phyloP scores from a whole-genome alignment of 768 basidiomycete genomes.

The Coprinopsis sp. region DNA sequence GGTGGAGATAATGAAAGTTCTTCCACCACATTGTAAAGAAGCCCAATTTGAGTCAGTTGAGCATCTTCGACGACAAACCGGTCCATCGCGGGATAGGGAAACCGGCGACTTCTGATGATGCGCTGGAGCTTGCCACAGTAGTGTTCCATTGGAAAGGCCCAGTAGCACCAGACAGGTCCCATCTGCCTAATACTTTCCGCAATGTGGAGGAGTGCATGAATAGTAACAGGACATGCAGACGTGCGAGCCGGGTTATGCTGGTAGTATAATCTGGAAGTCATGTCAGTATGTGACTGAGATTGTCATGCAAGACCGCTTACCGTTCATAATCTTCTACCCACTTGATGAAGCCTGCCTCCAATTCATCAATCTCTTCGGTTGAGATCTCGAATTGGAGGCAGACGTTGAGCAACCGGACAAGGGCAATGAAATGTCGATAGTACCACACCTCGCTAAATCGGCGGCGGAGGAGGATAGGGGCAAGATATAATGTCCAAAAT shows the following conservation, averaged over 20 bases:
- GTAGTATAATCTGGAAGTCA: not conserved
- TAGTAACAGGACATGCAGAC: not conserved
- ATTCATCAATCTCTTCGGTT: slow-evolving; percentile 1
- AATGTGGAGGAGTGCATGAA: slow-evolving; percentile 1
- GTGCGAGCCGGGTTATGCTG: not conserved
- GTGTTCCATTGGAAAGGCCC: slow-evolving; percentile 6
- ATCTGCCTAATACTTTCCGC: not conserved
- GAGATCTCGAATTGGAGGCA: slow-evolving; percentile 24
- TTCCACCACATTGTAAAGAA: not conserved
- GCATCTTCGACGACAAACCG: not conserved
- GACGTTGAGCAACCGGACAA: slow-evolving; percentile 23
- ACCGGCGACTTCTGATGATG: slow-evolving; percentile 1
- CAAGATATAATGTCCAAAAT: slow-evolving; percentile 10
- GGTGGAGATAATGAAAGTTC: not conserved
- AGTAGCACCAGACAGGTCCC: not conserved
- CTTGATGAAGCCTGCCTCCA: not conserved
- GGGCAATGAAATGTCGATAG: slow-evolving; percentile 30
- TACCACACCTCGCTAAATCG: slow-evolving; percentile 22
- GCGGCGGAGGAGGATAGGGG: slow-evolving; percentile 5
- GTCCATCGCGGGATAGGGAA: slow-evolving; percentile 14
- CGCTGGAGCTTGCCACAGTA: slow-evolving; percentile 6
- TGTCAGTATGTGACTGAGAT: not conserved
- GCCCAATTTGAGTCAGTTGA: not conserved
- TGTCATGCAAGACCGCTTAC: not conserved
- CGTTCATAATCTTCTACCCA: slow-evolving; percentile 1